Base-by-base conservation (phyloP, 1,284 basidiomycete genomes). In the Taiwanofungus camphoratus region DNA sequence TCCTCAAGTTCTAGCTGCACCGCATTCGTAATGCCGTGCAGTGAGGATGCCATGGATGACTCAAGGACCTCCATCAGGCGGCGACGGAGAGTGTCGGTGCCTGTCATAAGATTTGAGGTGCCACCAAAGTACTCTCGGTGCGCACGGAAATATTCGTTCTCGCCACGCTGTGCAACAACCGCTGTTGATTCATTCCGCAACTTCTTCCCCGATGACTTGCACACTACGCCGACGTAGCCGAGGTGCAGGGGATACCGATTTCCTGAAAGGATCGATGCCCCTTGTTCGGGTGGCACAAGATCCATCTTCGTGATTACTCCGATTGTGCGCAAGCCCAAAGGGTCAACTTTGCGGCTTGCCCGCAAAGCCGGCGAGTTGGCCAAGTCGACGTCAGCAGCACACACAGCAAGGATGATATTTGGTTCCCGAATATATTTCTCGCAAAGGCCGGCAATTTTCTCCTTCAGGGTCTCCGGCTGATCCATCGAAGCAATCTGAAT, bases 241-340 rank as follows among this genome's bases (percentile, higher is more conserved):
- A 99, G 76, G 53, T 96, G 92, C 1, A 99, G 74, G n/a, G 96
- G 95, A 60, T 99, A 99, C 45, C 92, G 77, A 63, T 96, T 94
- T 8, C 93, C 93, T 18, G 80, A 71, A 4, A 99, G 69, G 48
- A 99, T 93, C 16, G 65, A 57, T 0, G 85, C 87, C 4, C 94
- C 96, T 44, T 84, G 76, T 45, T 90, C 84, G 0, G 94, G 80
- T 22, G 85, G 73, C 12, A 99, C 92, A 16, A 99, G 73, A 60
- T 99, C 95, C 93, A 99, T 96, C 76, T 99, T 99, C 33, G 96
- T 99, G 35, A 99, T 77, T 5, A 99, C 96, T 23, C 96, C 95
- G 54, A 99, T 95, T 0, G 96, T 99, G 22, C 95, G 81, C 46
- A 93, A 71, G 5, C 96, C 95, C 5, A 98, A 70, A 2, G 95